Conservation (phyloP, 106 monocot genomes). For the Dendrobium officinale region DNA sequence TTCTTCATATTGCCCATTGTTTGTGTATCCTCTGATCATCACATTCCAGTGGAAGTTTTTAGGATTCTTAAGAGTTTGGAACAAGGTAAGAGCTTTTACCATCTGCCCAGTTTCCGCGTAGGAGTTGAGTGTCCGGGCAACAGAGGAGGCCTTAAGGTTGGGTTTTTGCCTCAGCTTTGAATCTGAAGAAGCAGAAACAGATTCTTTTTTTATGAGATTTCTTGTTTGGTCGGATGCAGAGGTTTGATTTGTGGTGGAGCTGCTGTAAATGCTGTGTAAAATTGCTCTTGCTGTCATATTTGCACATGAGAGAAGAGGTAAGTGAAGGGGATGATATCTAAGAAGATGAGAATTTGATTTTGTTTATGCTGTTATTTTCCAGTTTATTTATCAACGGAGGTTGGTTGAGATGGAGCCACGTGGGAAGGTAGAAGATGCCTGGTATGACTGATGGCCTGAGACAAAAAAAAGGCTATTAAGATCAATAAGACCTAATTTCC, state of each 20-base stretch:
- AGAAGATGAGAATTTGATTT: too few species aligned
- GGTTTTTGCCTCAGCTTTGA: background rate
- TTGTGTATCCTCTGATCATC: conserved; percentile 59
- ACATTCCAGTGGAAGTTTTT: conserved; percentile 55
- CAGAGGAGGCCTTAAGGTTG: conserved; percentile 10
- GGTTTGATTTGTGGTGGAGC: background rate
- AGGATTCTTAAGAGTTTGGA: conserved; percentile 24
- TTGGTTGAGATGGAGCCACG: background rate
- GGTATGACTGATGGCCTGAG: too few species aligned
- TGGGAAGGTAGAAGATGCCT: too few species aligned
- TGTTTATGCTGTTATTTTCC: background rate
- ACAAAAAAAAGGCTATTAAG: too few species aligned
- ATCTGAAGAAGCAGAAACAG: background rate
- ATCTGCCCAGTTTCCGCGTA: conserved; percentile 21
- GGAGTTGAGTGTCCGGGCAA: conserved; percentile 24
- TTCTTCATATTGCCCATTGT: conserved; percentile 27
- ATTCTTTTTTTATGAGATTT: background rate
- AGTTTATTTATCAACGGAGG: background rate
- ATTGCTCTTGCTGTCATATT: background rate
- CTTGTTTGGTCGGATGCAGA: background rate
- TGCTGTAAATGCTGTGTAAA: background rate
- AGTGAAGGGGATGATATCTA: too few species aligned
- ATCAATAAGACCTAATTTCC: too few species aligned
- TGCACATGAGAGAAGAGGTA: background rate
- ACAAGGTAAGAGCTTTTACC: conserved; percentile 30